Base-by-base conservation (phyloP, 2,329 filamentous ascomycete genomes). In the Fusarium sp. region DNA sequence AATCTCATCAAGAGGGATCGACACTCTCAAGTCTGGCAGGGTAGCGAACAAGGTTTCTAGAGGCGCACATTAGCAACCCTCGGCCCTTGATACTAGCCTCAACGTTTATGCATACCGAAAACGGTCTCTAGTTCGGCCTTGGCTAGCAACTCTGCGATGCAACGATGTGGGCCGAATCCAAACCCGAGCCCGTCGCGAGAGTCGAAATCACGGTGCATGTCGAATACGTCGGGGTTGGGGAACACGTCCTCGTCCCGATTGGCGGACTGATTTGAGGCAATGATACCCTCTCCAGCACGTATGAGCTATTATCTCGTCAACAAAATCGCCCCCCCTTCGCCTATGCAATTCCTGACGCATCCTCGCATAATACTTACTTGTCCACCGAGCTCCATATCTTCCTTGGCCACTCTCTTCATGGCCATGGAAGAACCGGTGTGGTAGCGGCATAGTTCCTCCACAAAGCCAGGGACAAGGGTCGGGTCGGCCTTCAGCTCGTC, bases 361-460 rank as follows among this genome's bases (percentile, higher is more conserved):
- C 10, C 42, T 50, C 35, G 13, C 29, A 33, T 59, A 38, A 29
- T 18, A 68, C 67, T 56, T 71, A 83, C 80, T 76, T 84, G 82
- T 22, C 84, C 85, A 11, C 83, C 82, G 31, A 87, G 75, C 45
- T 81, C 80, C 38, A 87, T 79, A 66, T 87, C 85, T 25, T 81
- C 84, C 72, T 86, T 86, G 14, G 86, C 85, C 6, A 85, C 85
- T 20, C 86, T 81, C 64, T 85, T 84, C 38, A 85, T 86, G 2
- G 85, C 85, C 75, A 88, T 77, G 4, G 85, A 82, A 1, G 84
- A 86, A 4, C 82, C 84, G 3, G 85, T 86, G 74, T 88, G 85
- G 75, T 81, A 88, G 10, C 86, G 81, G 74, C 84, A 86, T 2
- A 88, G 80, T 76, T 88, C 86, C 50, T 86, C 82, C 1, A 88